Conservation (phyloP, 768 basidiomycete genomes). For the Suillus discolor region DNA sequence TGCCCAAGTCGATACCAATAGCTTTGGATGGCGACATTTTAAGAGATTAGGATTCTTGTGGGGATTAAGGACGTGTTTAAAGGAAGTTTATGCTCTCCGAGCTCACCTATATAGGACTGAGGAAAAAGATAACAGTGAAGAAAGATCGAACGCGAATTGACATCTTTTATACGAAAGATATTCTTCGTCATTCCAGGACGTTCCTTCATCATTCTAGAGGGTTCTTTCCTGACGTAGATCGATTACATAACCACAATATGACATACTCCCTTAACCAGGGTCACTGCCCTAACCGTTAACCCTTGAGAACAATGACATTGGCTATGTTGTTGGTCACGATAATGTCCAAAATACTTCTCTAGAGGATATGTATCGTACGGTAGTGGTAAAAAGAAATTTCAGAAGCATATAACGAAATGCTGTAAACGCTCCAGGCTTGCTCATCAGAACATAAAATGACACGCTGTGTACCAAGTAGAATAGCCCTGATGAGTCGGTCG, state of each 20-base stretch:
- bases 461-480: conserved; percentile 12
- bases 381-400: conserved; percentile 17
- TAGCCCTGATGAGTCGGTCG: conserved; percentile 17
- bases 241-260: conserved; percentile 32
- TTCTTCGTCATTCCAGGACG: conserved; percentile 37
- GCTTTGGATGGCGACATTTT: conserved; percentile 55
- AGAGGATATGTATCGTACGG: conserved; percentile 29
- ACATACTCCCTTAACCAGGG: conserved; percentile 11
- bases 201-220: conserved; percentile 36
- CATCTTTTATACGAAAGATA: conserved; percentile 32
- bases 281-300: background rate
- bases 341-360: conserved; percentile 22
- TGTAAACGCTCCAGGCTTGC: conserved; percentile 25
- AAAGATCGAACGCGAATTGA: background rate
- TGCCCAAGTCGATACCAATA: conserved; percentile 89
- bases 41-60: background rate
- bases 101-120: conserved; percentile 23
- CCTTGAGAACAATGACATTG: background rate
- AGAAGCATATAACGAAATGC: conserved; percentile 27
- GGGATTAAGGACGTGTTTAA: background rate
- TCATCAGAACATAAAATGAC: conserved; percentile 3
- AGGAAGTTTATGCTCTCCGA: background rate
- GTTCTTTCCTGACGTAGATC: conserved; percentile 32
- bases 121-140: conserved; percentile 19
- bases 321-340: conserved; percentile 17